phyloP scores from a whole-genome alignment of 352 stramenopile species.

The Pseudoperonospora humuli region DNA sequence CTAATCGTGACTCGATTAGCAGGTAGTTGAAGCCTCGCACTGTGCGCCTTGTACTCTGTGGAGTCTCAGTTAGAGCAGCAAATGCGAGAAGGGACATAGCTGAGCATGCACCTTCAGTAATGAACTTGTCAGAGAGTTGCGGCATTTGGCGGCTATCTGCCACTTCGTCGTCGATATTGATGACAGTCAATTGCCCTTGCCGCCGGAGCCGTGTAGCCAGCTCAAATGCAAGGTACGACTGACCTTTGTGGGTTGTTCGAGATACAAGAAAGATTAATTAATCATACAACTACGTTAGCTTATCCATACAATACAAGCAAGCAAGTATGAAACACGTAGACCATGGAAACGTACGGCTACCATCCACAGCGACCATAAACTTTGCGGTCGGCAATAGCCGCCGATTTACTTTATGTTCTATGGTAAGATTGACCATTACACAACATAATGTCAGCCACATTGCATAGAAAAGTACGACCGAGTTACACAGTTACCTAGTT shows the following conservation, averaged over 20 bases:
- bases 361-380: constrained; percentile 52
- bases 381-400: constrained; percentile 35
- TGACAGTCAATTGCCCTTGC: constrained; percentile 40
- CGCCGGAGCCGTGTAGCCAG: constrained; percentile 34
- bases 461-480: too few species aligned
- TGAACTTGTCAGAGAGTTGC: too few species aligned
- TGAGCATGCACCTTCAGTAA: too few species aligned
- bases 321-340: too few species aligned
- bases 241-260: constrained; percentile 22
- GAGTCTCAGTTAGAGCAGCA: too few species aligned
- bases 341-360: constrained; percentile 53
- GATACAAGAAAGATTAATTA: background rate
- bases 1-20: constrained; percentile 32
- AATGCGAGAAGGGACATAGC: too few species aligned
- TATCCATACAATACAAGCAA: too few species aligned
- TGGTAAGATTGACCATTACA: too few species aligned
- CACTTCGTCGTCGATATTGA: constrained; percentile 44
- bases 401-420: constrained; percentile 34
- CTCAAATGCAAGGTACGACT: constrained; percentile 58
- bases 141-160: constrained; percentile 30
- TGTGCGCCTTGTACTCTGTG: constrained; percentile 59
- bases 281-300: too few species aligned
- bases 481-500: constrained; percentile 21
- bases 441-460: too few species aligned
- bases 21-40: constrained; percentile 30